Base-by-base conservation (phyloP, 1,284 basidiomycete species). In the Sanguinoderma infundibulare region DNA sequence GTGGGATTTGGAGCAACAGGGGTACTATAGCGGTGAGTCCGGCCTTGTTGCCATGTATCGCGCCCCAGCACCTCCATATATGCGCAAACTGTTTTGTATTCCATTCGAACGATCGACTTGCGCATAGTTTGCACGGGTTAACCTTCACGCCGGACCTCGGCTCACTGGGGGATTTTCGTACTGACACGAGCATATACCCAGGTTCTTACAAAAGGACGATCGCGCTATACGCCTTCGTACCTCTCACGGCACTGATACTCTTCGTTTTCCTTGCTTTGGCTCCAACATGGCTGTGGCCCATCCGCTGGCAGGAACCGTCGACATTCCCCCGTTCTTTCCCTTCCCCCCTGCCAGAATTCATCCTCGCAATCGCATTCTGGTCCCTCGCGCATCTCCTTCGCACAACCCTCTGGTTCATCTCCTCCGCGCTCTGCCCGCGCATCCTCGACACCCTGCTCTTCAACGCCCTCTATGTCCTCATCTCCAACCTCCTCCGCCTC, bases 131-230 rank as follows among this genome's bases (percentile, higher is more conserved):
- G 22, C 20, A 12, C 30, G 12, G 20, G 15, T 32, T 6, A 15
- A 12, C 26, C 2, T 3, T 47, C 3, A 5, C 6, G 14, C 7
- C 14, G 24, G 24, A n/a, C 42, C 24, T 14, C 5, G 4, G n/a
- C 14, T 34, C 5, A 24, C 32, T 10, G 12, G 5, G 5, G 15
- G 7, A 35, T 10, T 7, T 12, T 36, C 14, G 4, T 34, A 34
- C 20, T 51, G 49, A 51, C 32, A 9, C 9, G 14, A 3, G n/a
- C 42, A 46, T 26, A 9, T 20, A 0, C 17, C 0, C 64, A 90
- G 89, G 88, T n/a, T 89, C 87, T 2, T 90, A 89, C 75, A 74
- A 69, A 47, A 77, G 76, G 40, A 72, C 86, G 7, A 56, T 89
- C 20, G 71, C 77, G 10, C 63, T 85, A 36, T 89, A 90, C 69